Percentiles rank a stretch among this genome's conserved stretches.
phyloP scores from a whole-genome alignment of 2,329 filamentous ascomycete species.

The Monascus ruber region DNA sequence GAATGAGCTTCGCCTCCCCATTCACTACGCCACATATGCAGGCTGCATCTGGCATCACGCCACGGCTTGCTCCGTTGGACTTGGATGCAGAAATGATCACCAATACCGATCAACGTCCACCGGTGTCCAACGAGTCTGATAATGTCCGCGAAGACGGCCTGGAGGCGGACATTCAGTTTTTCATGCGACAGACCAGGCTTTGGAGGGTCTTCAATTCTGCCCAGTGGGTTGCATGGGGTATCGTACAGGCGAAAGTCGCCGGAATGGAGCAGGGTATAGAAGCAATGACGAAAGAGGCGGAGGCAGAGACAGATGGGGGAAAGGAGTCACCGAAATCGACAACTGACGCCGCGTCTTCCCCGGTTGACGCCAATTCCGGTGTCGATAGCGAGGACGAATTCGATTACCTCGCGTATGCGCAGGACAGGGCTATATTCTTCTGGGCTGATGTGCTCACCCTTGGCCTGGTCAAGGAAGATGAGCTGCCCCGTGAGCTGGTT shows the following conservation, averaged over 20 bases:
- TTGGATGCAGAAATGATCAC: constrained; percentile 59
- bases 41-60: constrained; percentile 40
- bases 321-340: constrained; percentile 1
- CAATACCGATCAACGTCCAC: constrained; percentile 18
- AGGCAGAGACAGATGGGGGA: constrained; percentile 5
- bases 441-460: constrained; percentile 79
- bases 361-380: constrained; percentile 39
- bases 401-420: constrained; percentile 84
- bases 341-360: constrained; percentile 11
- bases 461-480: constrained; percentile 62
- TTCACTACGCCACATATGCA: constrained; percentile 35
- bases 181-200: constrained; percentile 67
- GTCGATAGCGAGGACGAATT: constrained; percentile 72
- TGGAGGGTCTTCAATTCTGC: constrained; percentile 85
- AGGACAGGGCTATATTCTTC: constrained; percentile 84
- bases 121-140: constrained; percentile 42
- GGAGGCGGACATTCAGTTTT: constrained; percentile 56
- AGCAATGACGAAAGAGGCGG: constrained; percentile 8
- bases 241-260: constrained; percentile 83
- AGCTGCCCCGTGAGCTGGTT: constrained; percentile 60
- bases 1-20: constrained; percentile 20
- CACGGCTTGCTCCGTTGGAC: constrained; percentile 54
- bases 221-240: constrained; percentile 91
- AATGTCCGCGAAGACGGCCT: constrained; percentile 49
- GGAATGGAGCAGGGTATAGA: constrained; percentile 46